These are phyloP conservation scores for Didymella segeticola DNA, from an alignment of 2,329 filamentous ascomycete species.

Conservation along the genomic window DNA sequence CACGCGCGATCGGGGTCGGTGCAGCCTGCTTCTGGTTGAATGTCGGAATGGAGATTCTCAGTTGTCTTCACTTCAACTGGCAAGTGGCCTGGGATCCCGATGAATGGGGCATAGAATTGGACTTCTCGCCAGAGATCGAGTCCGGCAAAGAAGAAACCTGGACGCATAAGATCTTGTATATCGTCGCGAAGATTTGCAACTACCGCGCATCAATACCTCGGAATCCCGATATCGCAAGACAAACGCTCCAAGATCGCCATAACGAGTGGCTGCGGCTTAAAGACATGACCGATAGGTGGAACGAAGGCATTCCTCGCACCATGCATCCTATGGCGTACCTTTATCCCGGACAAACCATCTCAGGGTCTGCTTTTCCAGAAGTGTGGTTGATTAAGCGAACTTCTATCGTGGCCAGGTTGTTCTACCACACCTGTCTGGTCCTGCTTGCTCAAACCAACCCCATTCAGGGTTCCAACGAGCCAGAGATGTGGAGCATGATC, in stretches of 20 bases:
- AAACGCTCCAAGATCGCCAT: conserved; percentile 68
- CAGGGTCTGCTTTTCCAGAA: conserved; percentile 81
- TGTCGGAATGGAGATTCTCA: conserved; percentile 87
- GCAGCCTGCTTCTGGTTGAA: conserved; percentile 95
- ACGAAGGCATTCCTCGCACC: conserved; percentile 75
- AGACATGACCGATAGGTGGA: conserved; percentile 83
- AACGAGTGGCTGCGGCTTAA: conserved; percentile 83
- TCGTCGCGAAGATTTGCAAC: conserved; percentile 85
- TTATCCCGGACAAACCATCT: conserved; percentile 69
- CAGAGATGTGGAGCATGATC: conserved; percentile 74
- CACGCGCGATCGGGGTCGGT: conserved; percentile 77
- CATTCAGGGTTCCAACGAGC: conserved; percentile 63
- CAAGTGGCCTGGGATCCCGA: conserved; percentile 87
- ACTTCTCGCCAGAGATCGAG: conserved; percentile 65
- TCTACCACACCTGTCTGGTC: conserved; percentile 88
- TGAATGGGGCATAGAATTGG: conserved; percentile 85
- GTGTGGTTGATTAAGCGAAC: conserved; percentile 87
- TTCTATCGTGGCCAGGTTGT: conserved; percentile 80
- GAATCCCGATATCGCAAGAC: conserved; percentile 64
- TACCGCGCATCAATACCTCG: conserved; percentile 75
- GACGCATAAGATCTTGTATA: conserved; percentile 88
- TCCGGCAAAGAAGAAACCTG: conserved; percentile 78
- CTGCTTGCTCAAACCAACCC: conserved; percentile 83
- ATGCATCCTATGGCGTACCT: conserved; percentile 88
- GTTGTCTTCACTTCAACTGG: conserved; percentile 87